Evolutionary conservation across 2,329 filamentous ascomycete genomes (phyloP), one percentile per base, ranked within the genome.

Genomic region (Parascedosporium putredinis): DNA sequence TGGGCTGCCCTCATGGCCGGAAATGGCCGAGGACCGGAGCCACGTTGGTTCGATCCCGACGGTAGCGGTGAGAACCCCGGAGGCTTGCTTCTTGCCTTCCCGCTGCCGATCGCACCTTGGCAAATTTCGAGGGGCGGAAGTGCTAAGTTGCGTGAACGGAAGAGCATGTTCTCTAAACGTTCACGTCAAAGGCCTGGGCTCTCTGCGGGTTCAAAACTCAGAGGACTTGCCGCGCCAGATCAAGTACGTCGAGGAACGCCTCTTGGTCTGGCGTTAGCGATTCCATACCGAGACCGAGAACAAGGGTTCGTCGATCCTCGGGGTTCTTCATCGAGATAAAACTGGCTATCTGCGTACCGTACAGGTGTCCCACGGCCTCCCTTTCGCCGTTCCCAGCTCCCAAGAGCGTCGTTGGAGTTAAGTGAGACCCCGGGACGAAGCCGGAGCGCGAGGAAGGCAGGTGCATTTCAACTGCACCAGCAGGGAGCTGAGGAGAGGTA

Each of bases 281-380:
- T 27, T 67, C 67, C 51, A 84, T 57, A 1, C 81, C 81, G 7
- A 85, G 65, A 0, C 81, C 81, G 2, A 84, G 63, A 8, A 85
- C 67, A n/a, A 85, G 62, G 2, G 72, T 81, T 38, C 81, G 71
- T 50, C 69, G 70, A 54, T 83, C 78, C 44, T 81, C 73, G 1
- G 88, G 81, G 48, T 86, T 75, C 54, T 82, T 82, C 52, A 84
- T 79, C 16, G 83, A 75, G 52, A 98, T 77, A 34, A 84, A 79
- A 59, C 83, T 94, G 4, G 85, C 93, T 56, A 97, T 84, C 60
- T 96, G 91, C 40, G 87, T 87, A 2, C 90, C 90, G 60, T 94
- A 84, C 2, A 96, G 78, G 64, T 96, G 90, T 1, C 88, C 91
- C 4, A 94, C 66, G 0, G 85, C 87, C 60, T 96, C 89, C 40